Base-by-base conservation (phyloP, 257 asterid species). In the Pogostemon cablin region DNA sequence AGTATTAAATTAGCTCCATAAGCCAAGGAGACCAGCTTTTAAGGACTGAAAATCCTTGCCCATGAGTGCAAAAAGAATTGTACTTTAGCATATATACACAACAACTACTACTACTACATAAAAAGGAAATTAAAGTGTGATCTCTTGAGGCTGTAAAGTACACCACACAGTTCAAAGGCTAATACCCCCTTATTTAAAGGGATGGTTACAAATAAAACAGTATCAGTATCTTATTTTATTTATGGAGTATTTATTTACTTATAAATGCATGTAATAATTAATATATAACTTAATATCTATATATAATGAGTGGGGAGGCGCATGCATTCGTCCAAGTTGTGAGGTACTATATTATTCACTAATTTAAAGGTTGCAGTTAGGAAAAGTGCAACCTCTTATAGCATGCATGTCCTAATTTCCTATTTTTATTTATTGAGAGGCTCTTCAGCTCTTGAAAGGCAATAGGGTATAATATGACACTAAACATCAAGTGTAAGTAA, bases 131-230 rank as follows among this genome's bases (percentile, higher is more conserved):
- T 41, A 41, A 41, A 4, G 44, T 4, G 44, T 7, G 32, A 25
- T 25, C 1, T 25, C 32, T 25, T 55, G 6, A 69, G 39, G 49
- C 48, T 63, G 73, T 74, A 74, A 74, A 73, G 78, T 39, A 47
- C 48, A 46, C 59, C 48, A 46, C 42, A 43, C 12, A 47, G 11
- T 47, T 59, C 34, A 35, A 54, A 66, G 66, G 52, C 67, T 34
- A 73, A 73, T 8, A 72, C 68, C 73, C 68, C 46, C 46, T 46
- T 5, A 60, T 56, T 57, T 50, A 57, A 75, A 73, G 61, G 72
- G 68, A 54, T 73, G 78, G 78, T 70, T 73, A 52, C 68, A 37
- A 65, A 55, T 52, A 56, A 55, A 65, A 73, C 72, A 64, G 48
- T 49, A 74, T 75, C 55, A 47, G 47, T 74, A 67, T 69, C 68